These are phyloP conservation scores for Moesziomyces aphidis DNA, from an alignment of 1,284 basidiomycete species.

Conservation along the genomic window DNA sequence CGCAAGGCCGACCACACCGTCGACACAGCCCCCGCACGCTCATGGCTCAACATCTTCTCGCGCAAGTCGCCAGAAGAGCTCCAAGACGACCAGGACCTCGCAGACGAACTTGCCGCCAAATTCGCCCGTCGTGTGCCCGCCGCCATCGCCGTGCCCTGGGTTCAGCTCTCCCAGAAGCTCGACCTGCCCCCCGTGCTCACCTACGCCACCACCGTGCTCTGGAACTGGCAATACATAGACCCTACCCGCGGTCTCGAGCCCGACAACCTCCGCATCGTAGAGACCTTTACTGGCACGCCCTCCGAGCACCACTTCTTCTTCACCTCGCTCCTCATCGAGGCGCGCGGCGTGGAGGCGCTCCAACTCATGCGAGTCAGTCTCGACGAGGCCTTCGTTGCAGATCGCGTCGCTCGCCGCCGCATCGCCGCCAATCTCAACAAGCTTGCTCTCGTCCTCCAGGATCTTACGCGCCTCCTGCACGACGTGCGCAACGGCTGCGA, in stretches of 20 bases:
- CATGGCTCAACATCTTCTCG: conserved; percentile 43
- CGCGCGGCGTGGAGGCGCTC: conserved; percentile 86
- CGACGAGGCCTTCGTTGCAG: conserved; percentile 91
- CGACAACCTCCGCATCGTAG: conserved; percentile 70
- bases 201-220: conserved; percentile 92
- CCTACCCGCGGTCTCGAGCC: conserved; percentile 56
- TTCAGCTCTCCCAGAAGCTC: conserved; percentile 80
- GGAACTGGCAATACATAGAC: conserved; percentile 79
- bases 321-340: conserved; percentile 88
- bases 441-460: conserved; percentile 77
- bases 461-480: conserved; percentile 41
- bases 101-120: conserved; percentile 46
- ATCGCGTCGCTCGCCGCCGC: conserved; percentile 75
- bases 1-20: conserved; percentile 11
- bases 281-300: conserved; percentile 82
- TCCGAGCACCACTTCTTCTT: conserved; percentile 92
- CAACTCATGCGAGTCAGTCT: conserved; percentile 86
- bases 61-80: conserved; percentile 25
- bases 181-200: conserved; percentile 90
- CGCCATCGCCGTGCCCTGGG: conserved; percentile 76
- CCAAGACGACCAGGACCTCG: conserved; percentile 40
- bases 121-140: conserved; percentile 75
- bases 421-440: conserved; percentile 74
- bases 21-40: conserved; percentile 4
- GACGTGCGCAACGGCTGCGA: conserved; percentile 79